Evolutionary conservation across 176 grass and related monocot species (phyloP), one percentile per base, ranked within the genome.

Genomic region (Pontederia paniculata): DNA sequence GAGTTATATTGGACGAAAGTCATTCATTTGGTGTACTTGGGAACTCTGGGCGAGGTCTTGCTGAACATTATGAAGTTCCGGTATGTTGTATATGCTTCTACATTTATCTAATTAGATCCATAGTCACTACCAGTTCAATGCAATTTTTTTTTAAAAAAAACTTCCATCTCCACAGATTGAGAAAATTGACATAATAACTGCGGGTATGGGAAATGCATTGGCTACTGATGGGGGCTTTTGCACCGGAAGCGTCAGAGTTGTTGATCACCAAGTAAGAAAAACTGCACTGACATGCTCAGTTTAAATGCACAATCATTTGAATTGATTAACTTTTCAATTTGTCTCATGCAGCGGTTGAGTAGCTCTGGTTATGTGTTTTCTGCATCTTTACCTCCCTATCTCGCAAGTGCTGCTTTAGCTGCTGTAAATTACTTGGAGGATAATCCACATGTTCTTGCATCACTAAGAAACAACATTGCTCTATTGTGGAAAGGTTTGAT

Each of bases 11-110:
- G 58, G 90, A 89, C 61, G 90, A 96, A 76, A 83, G 74, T 10
- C 90, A 96, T 83, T 96, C 90, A 46, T 89, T 96, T 86, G 90
- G 85, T 75, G 85, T 89, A 21, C 85, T 96, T 80, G 90, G 90
- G 70, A 86, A 78, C 50, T 83, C 82, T 70, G 90, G 90, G 0
- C 70, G 82, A 21, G 90, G 90, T 64, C 90, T 96, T 78, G 85
- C 90, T 70, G 90, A 96, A 54, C 77, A 86, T 71, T 96, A 48
- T 74, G 85, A 76, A 80, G 71, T 89, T 59, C 90, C 90, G 4
- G 85, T 96, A 57, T 67, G 85, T 80, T 11, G 31, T 23, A 55
- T 23, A 55, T 8, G 7, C 15, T 45, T 20, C 41, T 45, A 16
- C 23, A 21, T 23, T 53, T 55, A 37, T 37, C 7, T 37, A 37